Evolutionary conservation across 2,329 filamentous ascomycete species (phyloP), one percentile per base, ranked within the genome.

Genomic region (Sordariomycetes sp.): DNA sequence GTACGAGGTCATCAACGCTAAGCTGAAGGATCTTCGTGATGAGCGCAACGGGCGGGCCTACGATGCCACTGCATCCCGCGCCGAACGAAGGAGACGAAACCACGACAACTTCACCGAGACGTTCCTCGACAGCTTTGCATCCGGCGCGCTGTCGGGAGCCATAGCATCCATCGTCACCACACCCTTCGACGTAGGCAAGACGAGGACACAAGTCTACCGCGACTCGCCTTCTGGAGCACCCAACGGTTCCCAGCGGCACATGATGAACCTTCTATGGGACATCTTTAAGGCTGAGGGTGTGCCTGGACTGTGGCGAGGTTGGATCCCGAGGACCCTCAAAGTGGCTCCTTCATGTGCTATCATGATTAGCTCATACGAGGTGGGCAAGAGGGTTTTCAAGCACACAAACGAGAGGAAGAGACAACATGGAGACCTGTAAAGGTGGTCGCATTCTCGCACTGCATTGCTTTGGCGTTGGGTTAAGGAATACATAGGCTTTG

Each of bases 351-450:
- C 90, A 0, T 98, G 92, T 59, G 92, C 92, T 19, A 96, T 98
- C 54, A 98, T 98, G 92, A 96, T 98, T 53, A 93, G 86, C 54
- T 94, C 82, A 53, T 98, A 96, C 57, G 92, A 98, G 58, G 75
- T 96, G 24, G 88, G 92, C 33, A 98, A 98, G 69, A 81, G 84
- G 56, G 79, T 83, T 54, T 93, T 93, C 21, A 70, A 77, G 35
- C 71, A 74, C 9, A 75, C 86, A 32, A 95, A 96, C 39, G 68
- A 74, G 49, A 61, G 53, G 15, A 17, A 35, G 21, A n/a, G 24
- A 21, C n/a, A n/a, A n/a, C n/a, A n/a, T n/a, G n/a, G n/a, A n/a
- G n/a, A n/a, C n/a, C n/a, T n/a, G n/a, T n/a, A n/a, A n/a, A n/a
- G n/a, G n/a, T n/a, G n/a, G n/a, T n/a, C n/a, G n/a, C n/a, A n/a